These are phyloP conservation scores for sorghum (Sorghum bicolor) DNA, from an alignment of 176 grass and related monocot species.

Conservation along the genomic window DNA sequence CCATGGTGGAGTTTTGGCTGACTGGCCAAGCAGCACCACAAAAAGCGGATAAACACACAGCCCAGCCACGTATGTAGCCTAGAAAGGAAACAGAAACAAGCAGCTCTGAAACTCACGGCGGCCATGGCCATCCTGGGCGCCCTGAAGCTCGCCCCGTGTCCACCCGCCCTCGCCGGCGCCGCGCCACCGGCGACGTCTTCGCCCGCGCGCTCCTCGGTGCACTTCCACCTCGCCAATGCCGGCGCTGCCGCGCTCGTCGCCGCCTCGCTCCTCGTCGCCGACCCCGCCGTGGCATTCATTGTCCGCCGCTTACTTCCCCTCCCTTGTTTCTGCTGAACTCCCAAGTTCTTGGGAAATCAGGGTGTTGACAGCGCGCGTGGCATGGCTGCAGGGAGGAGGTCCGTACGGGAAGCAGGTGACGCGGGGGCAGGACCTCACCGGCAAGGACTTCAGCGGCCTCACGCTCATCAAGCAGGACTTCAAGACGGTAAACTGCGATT, in stretches of 20 bases:
- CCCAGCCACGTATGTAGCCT: neutral
- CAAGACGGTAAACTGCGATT: slow-evolving; percentile 58
- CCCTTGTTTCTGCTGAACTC: neutral
- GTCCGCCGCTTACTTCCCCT: slow-evolving; percentile 5
- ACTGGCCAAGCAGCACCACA: neutral
- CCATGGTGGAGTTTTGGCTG: neutral
- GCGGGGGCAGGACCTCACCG: slow-evolving; percentile 84
- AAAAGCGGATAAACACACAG: slow-evolving; percentile 36
- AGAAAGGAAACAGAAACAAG: neutral
- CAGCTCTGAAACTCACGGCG: neutral
- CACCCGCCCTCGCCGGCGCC: neutral
- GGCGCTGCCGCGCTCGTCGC: slow-evolving; percentile 60
- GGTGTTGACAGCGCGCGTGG: neutral
- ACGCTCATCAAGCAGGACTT: slow-evolving; percentile 95
- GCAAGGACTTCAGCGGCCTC: slow-evolving; percentile 91
- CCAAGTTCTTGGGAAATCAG: neutral
- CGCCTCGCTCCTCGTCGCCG: slow-evolving; percentile 57
- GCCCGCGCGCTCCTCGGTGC: slow-evolving; percentile 13
- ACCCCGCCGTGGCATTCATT: slow-evolving; percentile 74
- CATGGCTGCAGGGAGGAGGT: slow-evolving; percentile 61
- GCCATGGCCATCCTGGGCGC: slow-evolving; percentile 35
- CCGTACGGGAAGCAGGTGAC: slow-evolving; percentile 88
- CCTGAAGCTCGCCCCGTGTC: slow-evolving; percentile 10
- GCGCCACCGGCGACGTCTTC: neutral
- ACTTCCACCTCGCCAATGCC: slow-evolving; percentile 37